Conservation (phyloP, 805 yeast species). For the Candida sphagnicola region DNA sequence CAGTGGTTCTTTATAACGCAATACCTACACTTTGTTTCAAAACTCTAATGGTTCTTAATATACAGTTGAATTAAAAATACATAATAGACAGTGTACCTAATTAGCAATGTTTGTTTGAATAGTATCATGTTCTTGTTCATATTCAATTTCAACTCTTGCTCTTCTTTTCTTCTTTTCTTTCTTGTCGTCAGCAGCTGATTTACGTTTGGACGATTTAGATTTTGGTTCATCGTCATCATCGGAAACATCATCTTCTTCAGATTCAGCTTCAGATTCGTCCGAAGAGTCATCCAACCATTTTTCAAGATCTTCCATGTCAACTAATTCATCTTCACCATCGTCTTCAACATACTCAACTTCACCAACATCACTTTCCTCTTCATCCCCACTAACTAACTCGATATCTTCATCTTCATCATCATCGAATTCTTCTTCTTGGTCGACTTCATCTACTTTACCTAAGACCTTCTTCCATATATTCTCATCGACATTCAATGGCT, state of each 20-base stretch:
- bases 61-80: slow-evolving; percentile 2
- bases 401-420: slow-evolving; percentile 49
- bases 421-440: slow-evolving; percentile 65
- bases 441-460: slow-evolving; percentile 55
- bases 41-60: background rate
- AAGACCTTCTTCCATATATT: slow-evolving; percentile 92
- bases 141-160: slow-evolving; percentile 77
- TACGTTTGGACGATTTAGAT: slow-evolving; percentile 19
- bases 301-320: slow-evolving; percentile 90
- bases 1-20: no score
- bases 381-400: slow-evolving; percentile 44
- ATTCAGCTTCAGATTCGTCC: slow-evolving; percentile 34
- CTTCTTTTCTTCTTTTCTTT: slow-evolving; percentile 52
- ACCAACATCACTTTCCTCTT: slow-evolving; percentile 56
- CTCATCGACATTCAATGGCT: slow-evolving; percentile 95
- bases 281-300: slow-evolving; percentile 65
- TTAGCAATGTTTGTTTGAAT: slow-evolving; percentile 33
- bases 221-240: slow-evolving; percentile 33
- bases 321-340: slow-evolving; percentile 83
- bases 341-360: slow-evolving; percentile 90
- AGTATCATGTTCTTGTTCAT: slow-evolving; percentile 62
- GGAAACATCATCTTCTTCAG: slow-evolving; percentile 25
- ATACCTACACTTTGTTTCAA: background rate
- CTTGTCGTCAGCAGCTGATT: slow-evolving; percentile 29
- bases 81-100: slow-evolving; percentile 1